Conservation (phyloP, 1,284 basidiomycete species). For the Butyriboletus appendiculatus region DNA sequence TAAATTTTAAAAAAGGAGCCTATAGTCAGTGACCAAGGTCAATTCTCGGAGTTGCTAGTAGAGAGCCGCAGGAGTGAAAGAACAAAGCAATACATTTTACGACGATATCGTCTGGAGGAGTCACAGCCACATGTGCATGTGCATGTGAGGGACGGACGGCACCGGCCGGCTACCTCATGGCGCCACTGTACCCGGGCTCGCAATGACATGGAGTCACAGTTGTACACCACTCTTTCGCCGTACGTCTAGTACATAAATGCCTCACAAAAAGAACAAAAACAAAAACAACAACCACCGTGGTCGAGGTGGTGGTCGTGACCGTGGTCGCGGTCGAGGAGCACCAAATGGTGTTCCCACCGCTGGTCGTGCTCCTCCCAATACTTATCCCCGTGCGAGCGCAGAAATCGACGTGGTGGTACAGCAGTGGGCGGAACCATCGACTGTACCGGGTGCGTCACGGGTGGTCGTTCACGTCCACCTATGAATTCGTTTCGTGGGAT, state of each 20-base stretch:
- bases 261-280: conserved; percentile 9
- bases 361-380: background rate
- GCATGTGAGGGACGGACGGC: too few relatives aligned
- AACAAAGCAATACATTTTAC: too few relatives aligned
- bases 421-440: conserved; percentile 14
- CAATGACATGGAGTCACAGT: too few relatives aligned
- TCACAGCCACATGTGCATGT: too few relatives aligned
- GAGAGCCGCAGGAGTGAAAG: too few relatives aligned
- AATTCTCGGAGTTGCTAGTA: too few relatives aligned
- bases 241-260: conserved; percentile 18
- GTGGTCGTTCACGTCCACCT: background rate
- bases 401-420: conserved; percentile 26
- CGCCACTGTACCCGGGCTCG: too few relatives aligned
- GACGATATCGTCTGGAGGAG: too few relatives aligned
- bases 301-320: conserved; percentile 9
- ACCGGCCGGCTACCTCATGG: too few relatives aligned
- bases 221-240: background rate
- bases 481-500: background rate
- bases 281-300: conserved; percentile 5
- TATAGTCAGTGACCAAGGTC: too few relatives aligned
- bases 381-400: conserved; percentile 13
- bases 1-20: too few relatives aligned
- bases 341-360: background rate
- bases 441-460: conserved; percentile 18
- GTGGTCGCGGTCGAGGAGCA: conserved; percentile 16